phyloP scores from a whole-genome alignment of 2,329 filamentous ascomycete genomes.

The Orbilia brochopaga region DNA sequence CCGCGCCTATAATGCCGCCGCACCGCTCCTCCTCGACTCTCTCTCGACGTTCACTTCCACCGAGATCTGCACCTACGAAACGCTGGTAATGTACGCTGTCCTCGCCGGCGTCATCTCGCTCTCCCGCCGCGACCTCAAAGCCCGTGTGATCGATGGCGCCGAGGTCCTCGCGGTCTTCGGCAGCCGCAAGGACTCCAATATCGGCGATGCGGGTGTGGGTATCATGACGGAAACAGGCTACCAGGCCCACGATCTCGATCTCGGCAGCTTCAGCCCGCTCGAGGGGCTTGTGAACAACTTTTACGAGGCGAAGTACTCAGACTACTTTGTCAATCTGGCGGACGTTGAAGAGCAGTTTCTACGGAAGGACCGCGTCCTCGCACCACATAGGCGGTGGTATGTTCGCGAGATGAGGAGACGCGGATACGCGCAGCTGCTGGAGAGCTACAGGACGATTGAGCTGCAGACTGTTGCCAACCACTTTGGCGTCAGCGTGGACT shows the following conservation, averaged over 20 bases:
- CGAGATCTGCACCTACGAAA: slow-evolving; percentile 96
- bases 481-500: slow-evolving; percentile 96
- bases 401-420: slow-evolving; percentile 97
- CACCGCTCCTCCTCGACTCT: slow-evolving; percentile 92
- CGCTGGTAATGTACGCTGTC: slow-evolving; percentile 91
- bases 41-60: slow-evolving; percentile 98
- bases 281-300: slow-evolving; percentile 87
- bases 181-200: slow-evolving; percentile 78
- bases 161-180: slow-evolving; percentile 98
- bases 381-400: slow-evolving; percentile 96
- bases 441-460: slow-evolving; percentile 97
- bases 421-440: slow-evolving; percentile 93
- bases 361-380: slow-evolving; percentile 89
- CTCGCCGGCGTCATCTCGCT: slow-evolving; percentile 91
- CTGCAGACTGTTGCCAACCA: slow-evolving; percentile 95
- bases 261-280: slow-evolving; percentile 80
- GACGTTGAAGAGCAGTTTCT: slow-evolving; percentile 93
- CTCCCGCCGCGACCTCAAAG: slow-evolving; percentile 98
- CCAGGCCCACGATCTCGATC: slow-evolving; percentile 76
- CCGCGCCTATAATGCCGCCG: slow-evolving; percentile 85
- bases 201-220: slow-evolving; percentile 68
- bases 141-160: slow-evolving; percentile 95
- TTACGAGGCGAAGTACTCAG: slow-evolving; percentile 91
- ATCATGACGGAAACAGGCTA: slow-evolving; percentile 63
- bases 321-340: slow-evolving; percentile 88